A percentile compares a stretch with the other conserved stretches of the same genome.
Evolutionary conservation across 2,329 filamentous ascomycete species (phyloP).

Genomic region (Cytospora chrysosperma): DNA sequence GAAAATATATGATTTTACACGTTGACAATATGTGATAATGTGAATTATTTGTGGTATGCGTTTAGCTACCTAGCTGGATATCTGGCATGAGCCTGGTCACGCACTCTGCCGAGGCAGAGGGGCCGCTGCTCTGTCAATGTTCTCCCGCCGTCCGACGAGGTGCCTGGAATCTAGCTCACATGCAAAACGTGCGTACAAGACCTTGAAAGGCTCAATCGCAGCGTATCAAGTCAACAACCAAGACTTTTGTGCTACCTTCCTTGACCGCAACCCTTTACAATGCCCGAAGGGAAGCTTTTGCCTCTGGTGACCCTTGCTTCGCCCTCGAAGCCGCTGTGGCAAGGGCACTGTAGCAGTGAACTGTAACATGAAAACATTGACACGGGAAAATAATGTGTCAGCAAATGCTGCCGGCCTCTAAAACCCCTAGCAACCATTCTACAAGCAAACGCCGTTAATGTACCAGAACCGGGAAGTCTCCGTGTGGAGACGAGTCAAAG

Average conservation of each 20-base stretch:
- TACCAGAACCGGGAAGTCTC: conserved; percentile 19
- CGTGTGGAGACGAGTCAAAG: conserved; percentile 8
- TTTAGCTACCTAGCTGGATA: conserved; percentile 6
- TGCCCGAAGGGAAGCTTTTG: not conserved
- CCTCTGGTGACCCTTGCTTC: conserved; percentile 1
- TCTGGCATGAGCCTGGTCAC: not conserved
- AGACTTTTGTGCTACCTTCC: conserved; percentile 17
- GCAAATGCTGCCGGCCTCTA: conserved; percentile 24
- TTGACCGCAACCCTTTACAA: not conserved
- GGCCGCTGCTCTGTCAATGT: not conserved
- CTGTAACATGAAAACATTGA: conserved; percentile 16
- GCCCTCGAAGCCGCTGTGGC: not conserved
- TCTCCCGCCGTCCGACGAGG: not conserved
- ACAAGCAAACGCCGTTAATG: conserved; percentile 24
- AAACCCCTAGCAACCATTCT: conserved; percentile 21
- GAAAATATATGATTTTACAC: not conserved
- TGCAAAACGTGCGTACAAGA: not conserved
- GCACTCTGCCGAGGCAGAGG: not conserved
- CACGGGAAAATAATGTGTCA: conserved; percentile 20
- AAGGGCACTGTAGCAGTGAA: conserved; percentile 8
- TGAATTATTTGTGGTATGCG: not conserved
- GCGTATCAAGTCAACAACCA: conserved; percentile 4
- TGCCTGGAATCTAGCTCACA: conserved; percentile 6
- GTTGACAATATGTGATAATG: not conserved
- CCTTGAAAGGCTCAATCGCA: not conserved